Percentiles rank a stretch among this genome's conserved stretches.
Evolutionary conservation across 768 basidiomycete species (phyloP).

Genomic region (Tylopilus sp.): DNA sequence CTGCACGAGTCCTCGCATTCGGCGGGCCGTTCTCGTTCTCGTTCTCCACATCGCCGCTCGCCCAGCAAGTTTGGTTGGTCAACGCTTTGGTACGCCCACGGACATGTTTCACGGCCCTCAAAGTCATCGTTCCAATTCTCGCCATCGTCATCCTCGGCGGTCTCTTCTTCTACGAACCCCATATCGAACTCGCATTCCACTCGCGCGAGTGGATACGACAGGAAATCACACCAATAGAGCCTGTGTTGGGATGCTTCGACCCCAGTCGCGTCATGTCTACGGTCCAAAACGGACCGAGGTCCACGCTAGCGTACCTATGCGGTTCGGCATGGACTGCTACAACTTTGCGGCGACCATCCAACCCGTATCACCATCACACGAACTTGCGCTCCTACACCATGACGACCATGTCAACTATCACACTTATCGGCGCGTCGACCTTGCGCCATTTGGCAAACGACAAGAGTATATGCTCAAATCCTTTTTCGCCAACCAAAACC

Average conservation of each 20-base stretch:
- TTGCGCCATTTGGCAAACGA: slow-evolving; percentile 73
- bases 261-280: slow-evolving; percentile 53
- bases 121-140: slow-evolving; percentile 39
- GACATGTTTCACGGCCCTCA: slow-evolving; percentile 39
- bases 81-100: slow-evolving; percentile 35
- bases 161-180: slow-evolving; percentile 43
- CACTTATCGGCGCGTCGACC: slow-evolving; percentile 92
- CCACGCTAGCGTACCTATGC: slow-evolving; percentile 76
- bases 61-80: slow-evolving; percentile 26
- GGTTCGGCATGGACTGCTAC: slow-evolving; percentile 86
- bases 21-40: slow-evolving; percentile 25
- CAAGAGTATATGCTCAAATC: slow-evolving; percentile 92
- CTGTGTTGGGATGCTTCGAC: slow-evolving; percentile 75
- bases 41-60: slow-evolving; percentile 24
- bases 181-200: slow-evolving; percentile 83
- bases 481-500: slow-evolving; percentile 89
- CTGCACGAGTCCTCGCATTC: slow-evolving; percentile 42
- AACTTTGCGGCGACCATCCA: slow-evolving; percentile 85
- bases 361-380: slow-evolving; percentile 6
- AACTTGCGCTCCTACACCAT: slow-evolving; percentile 11
- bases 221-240: slow-evolving; percentile 59
- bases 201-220: slow-evolving; percentile 77
- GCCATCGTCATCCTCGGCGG: slow-evolving; percentile 42
- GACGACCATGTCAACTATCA: slow-evolving; percentile 69
- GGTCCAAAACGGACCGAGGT: slow-evolving; percentile 67